Evolutionary conservation across 1,284 basidiomycete genomes (phyloP).

Genomic region (Ceratobasidium sp.): DNA sequence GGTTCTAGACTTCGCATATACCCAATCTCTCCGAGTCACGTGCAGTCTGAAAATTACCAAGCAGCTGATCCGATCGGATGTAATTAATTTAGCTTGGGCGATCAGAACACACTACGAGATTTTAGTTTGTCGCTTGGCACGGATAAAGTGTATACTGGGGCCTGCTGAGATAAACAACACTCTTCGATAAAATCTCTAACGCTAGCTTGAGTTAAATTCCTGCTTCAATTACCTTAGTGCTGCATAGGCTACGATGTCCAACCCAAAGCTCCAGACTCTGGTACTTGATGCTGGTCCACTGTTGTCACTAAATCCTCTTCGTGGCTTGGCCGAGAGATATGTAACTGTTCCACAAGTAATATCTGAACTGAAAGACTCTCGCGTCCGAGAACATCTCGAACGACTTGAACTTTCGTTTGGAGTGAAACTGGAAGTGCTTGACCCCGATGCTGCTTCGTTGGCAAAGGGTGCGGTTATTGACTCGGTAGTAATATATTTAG

Average conservation of each 20-base stretch:
- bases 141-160: not conserved
- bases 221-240: not conserved
- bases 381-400: conserved; percentile 87
- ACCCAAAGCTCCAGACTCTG: conserved; percentile 71
- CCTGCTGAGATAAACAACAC: not conserved
- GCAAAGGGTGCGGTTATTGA: conserved; percentile 72
- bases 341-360: conserved; percentile 91
- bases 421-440: conserved; percentile 79
- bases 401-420: conserved; percentile 79
- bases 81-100: conserved; percentile 36
- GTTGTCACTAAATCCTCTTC: conserved; percentile 85
- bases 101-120: not conserved
- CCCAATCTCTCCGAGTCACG: not conserved
- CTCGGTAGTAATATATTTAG: conserved; percentile 12
- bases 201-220: not conserved
- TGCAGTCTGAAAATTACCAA: conserved; percentile 12
- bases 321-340: conserved; percentile 85
- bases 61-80: conserved; percentile 28
- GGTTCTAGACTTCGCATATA: too few relatives aligned
- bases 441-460: conserved; percentile 79
- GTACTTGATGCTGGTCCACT: conserved; percentile 94
- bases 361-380: conserved; percentile 87
- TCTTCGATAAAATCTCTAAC: not conserved
- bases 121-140: not conserved
- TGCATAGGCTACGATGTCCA: conserved; percentile 18